A percentile compares a stretch with the other conserved stretches of the same genome.
These are phyloP conservation scores for Sarcodon aspratus DNA, from an alignment of 768 basidiomycete genomes.

Conservation along the genomic window DNA sequence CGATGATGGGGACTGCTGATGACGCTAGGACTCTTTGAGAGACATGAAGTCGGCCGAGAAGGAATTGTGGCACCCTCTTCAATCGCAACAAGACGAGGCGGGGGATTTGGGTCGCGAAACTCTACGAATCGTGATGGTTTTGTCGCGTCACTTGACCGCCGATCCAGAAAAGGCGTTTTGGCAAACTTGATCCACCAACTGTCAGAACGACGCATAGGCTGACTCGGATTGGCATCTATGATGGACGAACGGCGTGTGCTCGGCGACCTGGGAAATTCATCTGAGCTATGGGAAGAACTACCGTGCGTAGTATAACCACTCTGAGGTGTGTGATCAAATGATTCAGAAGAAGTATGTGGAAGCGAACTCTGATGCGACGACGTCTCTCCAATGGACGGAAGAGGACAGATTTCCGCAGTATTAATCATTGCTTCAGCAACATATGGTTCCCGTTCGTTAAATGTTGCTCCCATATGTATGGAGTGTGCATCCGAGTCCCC, in stretches of 20 bases:
- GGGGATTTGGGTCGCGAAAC: conserved; percentile 74
- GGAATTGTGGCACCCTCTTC: conserved; percentile 30
- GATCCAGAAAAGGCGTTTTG: conserved; percentile 52
- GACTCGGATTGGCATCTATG: conserved; percentile 28
- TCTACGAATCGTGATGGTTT: conserved; percentile 26
- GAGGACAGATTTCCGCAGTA: not conserved
- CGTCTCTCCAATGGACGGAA: not conserved
- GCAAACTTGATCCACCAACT: conserved; percentile 75
- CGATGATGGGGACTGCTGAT: not conserved
- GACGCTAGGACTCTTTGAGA: not conserved
- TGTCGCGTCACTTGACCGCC: conserved; percentile 29
- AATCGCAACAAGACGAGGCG: conserved; percentile 52
- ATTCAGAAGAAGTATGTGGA: conserved; percentile 2
- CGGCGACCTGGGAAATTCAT: conserved; percentile 12
- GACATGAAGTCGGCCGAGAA: not conserved
- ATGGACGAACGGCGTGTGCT: conserved; percentile 28
- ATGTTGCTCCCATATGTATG: not conserved
- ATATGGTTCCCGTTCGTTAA: not conserved
- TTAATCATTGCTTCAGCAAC: not conserved
- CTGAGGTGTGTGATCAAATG: too few relatives aligned
- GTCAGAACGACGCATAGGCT: conserved; percentile 51
- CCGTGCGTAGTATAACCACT: conserved; percentile 9
- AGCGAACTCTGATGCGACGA: not conserved
- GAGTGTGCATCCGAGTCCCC: conserved; percentile 4
- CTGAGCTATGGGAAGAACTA: conserved; percentile 19